Evolutionary conservation across 257 asterid species (phyloP).

Genomic region (Penstemon newberryi): DNA sequence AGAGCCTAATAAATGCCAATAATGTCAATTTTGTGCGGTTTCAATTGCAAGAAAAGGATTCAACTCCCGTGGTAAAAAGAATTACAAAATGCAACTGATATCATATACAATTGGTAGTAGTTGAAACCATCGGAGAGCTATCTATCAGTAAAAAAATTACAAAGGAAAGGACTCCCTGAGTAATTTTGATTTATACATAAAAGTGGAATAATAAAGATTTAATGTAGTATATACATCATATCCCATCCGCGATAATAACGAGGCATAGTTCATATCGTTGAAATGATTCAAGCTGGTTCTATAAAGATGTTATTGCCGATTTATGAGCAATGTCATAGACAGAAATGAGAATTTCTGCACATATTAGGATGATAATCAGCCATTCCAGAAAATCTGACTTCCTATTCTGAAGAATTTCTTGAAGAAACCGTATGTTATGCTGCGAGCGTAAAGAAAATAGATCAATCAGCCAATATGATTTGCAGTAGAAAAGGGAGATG

Average conservation of each 20-base stretch:
- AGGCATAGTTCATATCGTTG: background rate
- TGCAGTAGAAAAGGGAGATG: background rate
- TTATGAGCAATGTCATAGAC: slow-evolving; percentile 76
- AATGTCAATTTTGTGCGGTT: too few species aligned
- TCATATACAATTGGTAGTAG: too few species aligned
- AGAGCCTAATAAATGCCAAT: too few species aligned
- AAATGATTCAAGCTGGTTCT: slow-evolving; percentile 10
- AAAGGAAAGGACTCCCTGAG: too few species aligned
- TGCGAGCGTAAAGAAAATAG: slow-evolving; percentile 35
- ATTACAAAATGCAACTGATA: too few species aligned
- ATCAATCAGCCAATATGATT: slow-evolving; percentile 14
- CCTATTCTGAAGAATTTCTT: slow-evolving; percentile 95
- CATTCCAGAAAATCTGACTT: slow-evolving; percentile 93
- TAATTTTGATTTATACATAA: too few species aligned
- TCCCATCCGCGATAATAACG: background rate
- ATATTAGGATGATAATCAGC: slow-evolving; percentile 86
- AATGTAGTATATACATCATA: background rate
- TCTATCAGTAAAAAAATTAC: too few species aligned
- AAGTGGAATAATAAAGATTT: too few species aligned
- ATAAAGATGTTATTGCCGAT: slow-evolving; percentile 44
- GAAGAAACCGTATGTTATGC: slow-evolving; percentile 94
- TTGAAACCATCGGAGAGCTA: too few species aligned
- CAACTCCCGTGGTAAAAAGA: too few species aligned
- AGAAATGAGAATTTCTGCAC: slow-evolving; percentile 88
- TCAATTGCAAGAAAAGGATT: too few species aligned